phyloP scores from a whole-genome alignment of 139 green algal genomes.

The Astrephomene gubernaculifera region DNA sequence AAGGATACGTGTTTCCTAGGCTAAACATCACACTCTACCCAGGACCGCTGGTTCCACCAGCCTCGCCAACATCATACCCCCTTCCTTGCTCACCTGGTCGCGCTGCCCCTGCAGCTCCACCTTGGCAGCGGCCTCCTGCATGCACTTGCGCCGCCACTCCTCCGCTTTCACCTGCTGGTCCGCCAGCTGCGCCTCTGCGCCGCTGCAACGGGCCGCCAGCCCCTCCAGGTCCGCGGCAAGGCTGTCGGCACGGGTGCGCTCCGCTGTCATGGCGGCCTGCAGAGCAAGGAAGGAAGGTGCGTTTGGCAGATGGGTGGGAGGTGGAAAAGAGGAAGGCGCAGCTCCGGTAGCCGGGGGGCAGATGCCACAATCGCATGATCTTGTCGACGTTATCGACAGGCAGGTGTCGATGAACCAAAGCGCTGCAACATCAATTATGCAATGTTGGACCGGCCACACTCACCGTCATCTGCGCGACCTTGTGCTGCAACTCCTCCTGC shows the following conservation, averaged over 20 bases:
- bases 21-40: too few relatives aligned
- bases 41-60: too few relatives aligned
- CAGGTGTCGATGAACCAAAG: too few relatives aligned
- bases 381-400: too few relatives aligned
- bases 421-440: background rate
- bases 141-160: constrained; percentile 43
- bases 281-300: too few relatives aligned
- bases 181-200: constrained; percentile 14
- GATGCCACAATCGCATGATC: too few relatives aligned
- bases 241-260: constrained; percentile 28
- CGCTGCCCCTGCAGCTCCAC: constrained; percentile 45
- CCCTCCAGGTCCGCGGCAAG: constrained; percentile 28
- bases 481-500: constrained; percentile 1
- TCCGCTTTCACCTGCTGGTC: constrained; percentile 5
- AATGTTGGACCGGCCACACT: background rate
- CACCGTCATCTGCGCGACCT: constrained; percentile 37
- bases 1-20: too few relatives aligned
- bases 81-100: constrained; percentile 23
- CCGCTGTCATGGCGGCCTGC: constrained; percentile 8
- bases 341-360: too few relatives aligned
- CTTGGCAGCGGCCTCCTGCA: constrained; percentile 1
- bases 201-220: background rate
- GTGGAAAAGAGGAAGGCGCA: too few relatives aligned
- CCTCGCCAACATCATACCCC: too few relatives aligned
- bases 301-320: too few relatives aligned